These are phyloP conservation scores for Salicornia ramosissima DNA, from an alignment of 148 eudicot species.

Conservation along the genomic window DNA sequence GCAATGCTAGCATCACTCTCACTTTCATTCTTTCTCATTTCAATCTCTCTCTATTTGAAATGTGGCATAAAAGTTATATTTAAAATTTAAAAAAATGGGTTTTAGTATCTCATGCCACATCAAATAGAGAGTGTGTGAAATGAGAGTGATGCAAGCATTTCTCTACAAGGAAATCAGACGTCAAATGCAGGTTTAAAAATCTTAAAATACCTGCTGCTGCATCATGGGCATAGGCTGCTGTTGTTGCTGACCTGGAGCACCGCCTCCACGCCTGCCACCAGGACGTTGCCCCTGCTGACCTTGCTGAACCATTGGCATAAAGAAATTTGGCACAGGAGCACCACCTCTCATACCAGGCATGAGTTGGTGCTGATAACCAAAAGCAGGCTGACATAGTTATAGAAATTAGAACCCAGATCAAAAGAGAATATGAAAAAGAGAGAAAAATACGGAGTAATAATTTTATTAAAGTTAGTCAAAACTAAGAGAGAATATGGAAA, in stretches of 20 bases:
- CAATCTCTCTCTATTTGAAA: too few relatives aligned
- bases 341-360: conserved; percentile 74
- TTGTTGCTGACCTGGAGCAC: conserved; percentile 51
- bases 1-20: too few relatives aligned
- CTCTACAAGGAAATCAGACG: not conserved
- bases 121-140: too few relatives aligned
- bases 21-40: too few relatives aligned
- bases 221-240: conserved; percentile 61
- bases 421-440: too few relatives aligned
- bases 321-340: conserved; percentile 69
- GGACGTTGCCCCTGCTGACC: conserved; percentile 77
- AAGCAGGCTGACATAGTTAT: conserved; percentile 45
- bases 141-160: too few relatives aligned
- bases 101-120: too few relatives aligned
- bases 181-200: not conserved
- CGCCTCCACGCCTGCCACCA: conserved; percentile 54
- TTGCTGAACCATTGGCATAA: conserved; percentile 68
- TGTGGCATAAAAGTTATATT: too few relatives aligned
- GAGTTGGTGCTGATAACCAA: conserved; percentile 81
- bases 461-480: too few relatives aligned
- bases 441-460: too few relatives aligned
- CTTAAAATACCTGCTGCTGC: conserved; percentile 56
- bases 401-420: not conserved
- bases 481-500: too few relatives aligned
- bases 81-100: too few relatives aligned